These are phyloP conservation scores for Rhizoclosmatium sp. DNA, from an alignment of 192 early-diverging fungal genomes.

Conservation along the genomic window DNA sequence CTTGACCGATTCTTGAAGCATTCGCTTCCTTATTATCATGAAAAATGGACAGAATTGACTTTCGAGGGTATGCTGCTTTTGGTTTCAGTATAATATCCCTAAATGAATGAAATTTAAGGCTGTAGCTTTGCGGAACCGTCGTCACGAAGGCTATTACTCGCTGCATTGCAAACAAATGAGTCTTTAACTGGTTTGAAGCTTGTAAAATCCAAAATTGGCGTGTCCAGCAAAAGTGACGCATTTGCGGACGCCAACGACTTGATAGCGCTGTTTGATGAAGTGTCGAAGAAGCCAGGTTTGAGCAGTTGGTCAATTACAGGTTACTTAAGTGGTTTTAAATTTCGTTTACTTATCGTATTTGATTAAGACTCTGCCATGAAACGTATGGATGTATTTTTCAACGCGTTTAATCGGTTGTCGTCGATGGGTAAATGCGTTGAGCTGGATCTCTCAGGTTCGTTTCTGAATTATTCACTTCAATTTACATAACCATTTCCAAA, in stretches of 20 bases:
- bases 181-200: conserved; percentile 3
- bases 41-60: not conserved
- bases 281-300: not conserved
- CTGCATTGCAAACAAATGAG: no score
- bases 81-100: not conserved
- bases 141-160: no score
- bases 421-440: not conserved
- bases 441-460: not conserved
- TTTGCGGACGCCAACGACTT: not conserved
- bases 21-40: not conserved
- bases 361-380: not conserved
- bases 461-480: not conserved
- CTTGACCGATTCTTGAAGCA: not conserved
- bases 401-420: not conserved
- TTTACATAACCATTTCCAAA: not conserved
- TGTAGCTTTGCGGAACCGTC: no score
- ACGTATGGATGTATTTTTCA: not conserved
- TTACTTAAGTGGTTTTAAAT: not conserved
- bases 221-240: no score
- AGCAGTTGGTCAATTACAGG: not conserved
- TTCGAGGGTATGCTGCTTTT: not conserved
- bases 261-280: not conserved
- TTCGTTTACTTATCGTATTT: not conserved
- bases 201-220: no score
- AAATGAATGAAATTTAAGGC: not conserved